Conservation (phyloP, 352 stramenopile species). For the Phytopythium sindhum region DNA sequence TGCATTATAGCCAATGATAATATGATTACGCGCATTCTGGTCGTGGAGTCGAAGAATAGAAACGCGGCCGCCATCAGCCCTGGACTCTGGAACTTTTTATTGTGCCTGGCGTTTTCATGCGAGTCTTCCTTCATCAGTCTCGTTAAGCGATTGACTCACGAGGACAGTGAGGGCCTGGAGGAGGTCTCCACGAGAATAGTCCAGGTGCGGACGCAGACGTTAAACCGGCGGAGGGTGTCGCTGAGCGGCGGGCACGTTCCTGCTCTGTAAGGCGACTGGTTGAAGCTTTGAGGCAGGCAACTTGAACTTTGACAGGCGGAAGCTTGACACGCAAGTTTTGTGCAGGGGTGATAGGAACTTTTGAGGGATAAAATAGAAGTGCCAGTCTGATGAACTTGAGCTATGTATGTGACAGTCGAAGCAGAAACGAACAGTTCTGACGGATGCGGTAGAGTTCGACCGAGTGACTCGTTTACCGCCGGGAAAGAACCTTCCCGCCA, state of each 20-base stretch:
- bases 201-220: background rate
- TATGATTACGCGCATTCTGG: background rate
- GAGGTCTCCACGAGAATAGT: background rate
- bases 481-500: background rate
- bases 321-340: slow-evolving; percentile 1
- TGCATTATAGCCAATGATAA: background rate
- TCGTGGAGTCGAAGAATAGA: background rate
- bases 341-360: background rate
- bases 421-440: background rate
- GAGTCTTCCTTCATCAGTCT: too few relatives aligned
- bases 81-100: background rate
- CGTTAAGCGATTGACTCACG: too few relatives aligned
- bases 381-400: background rate
- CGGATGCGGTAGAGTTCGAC: background rate
- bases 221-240: background rate
- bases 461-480: background rate
- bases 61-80: background rate
- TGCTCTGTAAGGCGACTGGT: background rate
- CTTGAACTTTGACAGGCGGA: background rate
- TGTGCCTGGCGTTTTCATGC: background rate
- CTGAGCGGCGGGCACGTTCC: background rate
- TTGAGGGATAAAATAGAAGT: background rate
- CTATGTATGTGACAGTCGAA: slow-evolving; percentile 2
- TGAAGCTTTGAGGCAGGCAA: background rate
- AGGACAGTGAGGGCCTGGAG: too few relatives aligned